phyloP scores from a whole-genome alignment of 805 yeast species.

The Zygosaccharomyces pseudorouxii region DNA sequence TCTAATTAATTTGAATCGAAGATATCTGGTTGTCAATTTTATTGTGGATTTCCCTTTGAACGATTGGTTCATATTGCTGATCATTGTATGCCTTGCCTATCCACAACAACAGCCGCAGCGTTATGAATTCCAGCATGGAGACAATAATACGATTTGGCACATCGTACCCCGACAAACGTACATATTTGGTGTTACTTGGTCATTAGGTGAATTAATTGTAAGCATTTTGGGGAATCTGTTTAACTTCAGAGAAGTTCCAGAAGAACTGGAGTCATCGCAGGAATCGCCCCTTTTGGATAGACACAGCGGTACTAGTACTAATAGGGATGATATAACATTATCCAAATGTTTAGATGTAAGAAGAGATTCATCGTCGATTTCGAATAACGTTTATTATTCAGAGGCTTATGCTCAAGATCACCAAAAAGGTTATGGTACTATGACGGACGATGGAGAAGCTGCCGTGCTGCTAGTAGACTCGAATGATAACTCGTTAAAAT shows the following conservation, averaged over 20 bases:
- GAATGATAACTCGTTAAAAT: slow-evolving; percentile 21
- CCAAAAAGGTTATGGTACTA: slow-evolving; percentile 12
- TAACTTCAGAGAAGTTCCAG: slow-evolving; percentile 23
- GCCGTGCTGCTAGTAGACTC: slow-evolving; percentile 21
- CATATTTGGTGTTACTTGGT: slow-evolving; percentile 38
- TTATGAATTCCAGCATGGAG: background rate
- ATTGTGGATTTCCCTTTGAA: slow-evolving; percentile 33
- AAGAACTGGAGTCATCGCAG: background rate
- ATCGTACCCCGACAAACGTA: slow-evolving; percentile 40
- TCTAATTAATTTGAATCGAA: slow-evolving; percentile 27
- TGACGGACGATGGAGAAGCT: slow-evolving; percentile 9
- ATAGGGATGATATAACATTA: slow-evolving; percentile 33
- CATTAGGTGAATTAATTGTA: slow-evolving; percentile 33
- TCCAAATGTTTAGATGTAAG: slow-evolving; percentile 38
- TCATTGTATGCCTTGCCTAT: slow-evolving; percentile 37
- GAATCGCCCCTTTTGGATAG: background rate
- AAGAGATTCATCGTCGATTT: slow-evolving; percentile 33
- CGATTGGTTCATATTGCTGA: slow-evolving; percentile 36
- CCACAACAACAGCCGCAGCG: slow-evolving; percentile 32
- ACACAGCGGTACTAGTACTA: slow-evolving; percentile 3
- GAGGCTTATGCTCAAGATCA: slow-evolving; percentile 15
- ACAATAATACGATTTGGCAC: slow-evolving; percentile 30
- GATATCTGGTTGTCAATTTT: slow-evolving; percentile 30
- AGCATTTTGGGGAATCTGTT: slow-evolving; percentile 26
- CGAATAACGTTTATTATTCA: slow-evolving; percentile 31